A percentile compares a stretch with the other conserved stretches of the same genome.
These are phyloP conservation scores for Apophysomyces sp. DNA, from an alignment of 371 early-diverging fungal genomes.

Conservation along the genomic window DNA sequence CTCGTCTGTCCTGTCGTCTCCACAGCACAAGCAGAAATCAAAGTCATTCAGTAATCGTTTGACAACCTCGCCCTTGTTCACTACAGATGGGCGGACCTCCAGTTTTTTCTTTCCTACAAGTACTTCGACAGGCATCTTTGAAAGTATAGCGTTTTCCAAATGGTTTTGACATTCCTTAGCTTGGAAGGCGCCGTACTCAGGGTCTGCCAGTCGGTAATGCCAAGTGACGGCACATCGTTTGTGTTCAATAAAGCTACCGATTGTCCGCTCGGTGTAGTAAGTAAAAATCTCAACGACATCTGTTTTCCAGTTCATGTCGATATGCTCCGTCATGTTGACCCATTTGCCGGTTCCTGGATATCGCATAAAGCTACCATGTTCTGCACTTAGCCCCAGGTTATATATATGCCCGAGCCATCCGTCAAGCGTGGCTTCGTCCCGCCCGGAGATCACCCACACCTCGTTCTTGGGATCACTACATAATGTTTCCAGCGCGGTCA, in stretches of 20 bases:
- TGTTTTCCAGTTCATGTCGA: constrained; percentile 85
- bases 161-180: constrained; percentile 90
- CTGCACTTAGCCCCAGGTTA: constrained; percentile 78
- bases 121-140: constrained; percentile 88
- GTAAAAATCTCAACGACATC: constrained; percentile 85
- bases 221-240: constrained; percentile 86
- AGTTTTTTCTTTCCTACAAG: constrained; percentile 92
- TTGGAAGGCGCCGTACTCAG: constrained; percentile 73
- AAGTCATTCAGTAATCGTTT: constrained; percentile 56
- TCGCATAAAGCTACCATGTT: constrained; percentile 66
- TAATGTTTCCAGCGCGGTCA: constrained; percentile 54
- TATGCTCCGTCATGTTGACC: constrained; percentile 69
- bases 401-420: constrained; percentile 78
- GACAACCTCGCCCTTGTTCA: constrained; percentile 92
- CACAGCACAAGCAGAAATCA: constrained; percentile 74
- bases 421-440: constrained; percentile 79
- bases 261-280: constrained; percentile 91
- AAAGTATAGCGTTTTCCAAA: constrained; percentile 73
- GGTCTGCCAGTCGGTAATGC: constrained; percentile 90
- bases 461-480: constrained; percentile 74
- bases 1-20: constrained; percentile 84
- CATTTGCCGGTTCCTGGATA: constrained; percentile 52
- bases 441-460: constrained; percentile 89
- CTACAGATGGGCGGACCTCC: constrained; percentile 76
- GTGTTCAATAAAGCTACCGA: constrained; percentile 81